Conservation (phyloP, 176 grass and related monocot species). For the Cocos nucifera region DNA sequence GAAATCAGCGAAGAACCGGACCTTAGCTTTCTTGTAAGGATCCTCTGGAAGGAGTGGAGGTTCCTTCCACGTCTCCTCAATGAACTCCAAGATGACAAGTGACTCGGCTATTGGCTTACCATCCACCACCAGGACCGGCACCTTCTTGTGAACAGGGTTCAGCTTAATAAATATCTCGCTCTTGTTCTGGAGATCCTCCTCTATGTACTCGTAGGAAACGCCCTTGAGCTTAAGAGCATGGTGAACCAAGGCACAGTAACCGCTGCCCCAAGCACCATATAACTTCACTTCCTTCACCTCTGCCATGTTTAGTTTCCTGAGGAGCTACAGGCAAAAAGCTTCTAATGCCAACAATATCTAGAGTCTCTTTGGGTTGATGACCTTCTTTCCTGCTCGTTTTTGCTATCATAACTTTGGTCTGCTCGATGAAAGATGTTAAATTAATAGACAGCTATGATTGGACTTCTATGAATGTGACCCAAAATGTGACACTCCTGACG, state of each 20-base stretch:
- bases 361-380: too few relatives aligned
- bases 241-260: conserved; percentile 19
- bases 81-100: conserved; percentile 40
- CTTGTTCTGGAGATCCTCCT: conserved; percentile 50
- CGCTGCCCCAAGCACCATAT: conserved; percentile 27
- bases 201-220: conserved; percentile 38
- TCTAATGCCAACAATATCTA: too few relatives aligned
- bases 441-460: too few relatives aligned
- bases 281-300: conserved; percentile 10
- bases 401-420: too few relatives aligned
- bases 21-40: too few relatives aligned
- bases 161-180: conserved; percentile 26
- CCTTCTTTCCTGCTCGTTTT: too few relatives aligned
- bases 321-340: too few relatives aligned
- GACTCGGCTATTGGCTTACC: conserved; percentile 25
- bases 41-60: conserved; percentile 22
- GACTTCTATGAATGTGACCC: too few relatives aligned
- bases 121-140: conserved; percentile 34
- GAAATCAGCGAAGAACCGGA: conserved; percentile 49
- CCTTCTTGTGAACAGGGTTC: conserved; percentile 39
- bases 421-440: too few relatives aligned
- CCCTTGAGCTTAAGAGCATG: conserved; percentile 43
- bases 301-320: too few relatives aligned
- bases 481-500: too few relatives aligned
- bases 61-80: conserved; percentile 33